phyloP scores from a whole-genome alignment of 345 rosid species.

The Rhodamnia rubescens region DNA sequence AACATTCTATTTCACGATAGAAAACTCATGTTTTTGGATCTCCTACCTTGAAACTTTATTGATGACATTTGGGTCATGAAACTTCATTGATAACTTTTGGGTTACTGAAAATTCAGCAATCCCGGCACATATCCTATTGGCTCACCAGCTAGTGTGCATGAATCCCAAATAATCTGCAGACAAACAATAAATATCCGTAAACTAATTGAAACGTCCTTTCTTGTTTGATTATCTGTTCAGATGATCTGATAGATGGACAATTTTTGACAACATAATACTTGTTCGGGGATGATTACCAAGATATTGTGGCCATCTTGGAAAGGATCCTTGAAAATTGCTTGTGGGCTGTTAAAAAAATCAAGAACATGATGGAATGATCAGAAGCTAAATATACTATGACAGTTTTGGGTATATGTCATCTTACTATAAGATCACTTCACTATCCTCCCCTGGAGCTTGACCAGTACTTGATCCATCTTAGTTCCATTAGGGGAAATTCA shows the following conservation, averaged over 20 bases:
- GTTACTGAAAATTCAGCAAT: constrained; percentile 61
- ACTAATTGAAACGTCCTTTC: not conserved
- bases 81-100: not conserved
- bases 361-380: too few relatives aligned
- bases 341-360: constrained; percentile 23
- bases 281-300: constrained; percentile 38
- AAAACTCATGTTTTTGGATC: not conserved
- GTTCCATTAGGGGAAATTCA: not conserved
- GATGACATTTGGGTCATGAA: too few relatives aligned
- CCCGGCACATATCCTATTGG: constrained; percentile 79
- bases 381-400: too few relatives aligned
- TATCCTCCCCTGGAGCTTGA: too few relatives aligned
- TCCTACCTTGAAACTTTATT: constrained; percentile 56
- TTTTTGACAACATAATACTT: not conserved
- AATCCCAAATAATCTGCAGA: constrained; percentile 64
- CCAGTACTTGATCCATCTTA: too few relatives aligned
- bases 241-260: not conserved
- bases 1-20: not conserved
- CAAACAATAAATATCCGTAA: not conserved
- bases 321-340: constrained; percentile 87
- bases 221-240: not conserved
- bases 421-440: too few relatives aligned
- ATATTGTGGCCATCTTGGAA: constrained; percentile 88
- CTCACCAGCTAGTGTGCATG: constrained; percentile 76
- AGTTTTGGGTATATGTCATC: too few relatives aligned